Conservation (phyloP, 805 yeast genomes). For the Wickerhamiella shivajii region DNA sequence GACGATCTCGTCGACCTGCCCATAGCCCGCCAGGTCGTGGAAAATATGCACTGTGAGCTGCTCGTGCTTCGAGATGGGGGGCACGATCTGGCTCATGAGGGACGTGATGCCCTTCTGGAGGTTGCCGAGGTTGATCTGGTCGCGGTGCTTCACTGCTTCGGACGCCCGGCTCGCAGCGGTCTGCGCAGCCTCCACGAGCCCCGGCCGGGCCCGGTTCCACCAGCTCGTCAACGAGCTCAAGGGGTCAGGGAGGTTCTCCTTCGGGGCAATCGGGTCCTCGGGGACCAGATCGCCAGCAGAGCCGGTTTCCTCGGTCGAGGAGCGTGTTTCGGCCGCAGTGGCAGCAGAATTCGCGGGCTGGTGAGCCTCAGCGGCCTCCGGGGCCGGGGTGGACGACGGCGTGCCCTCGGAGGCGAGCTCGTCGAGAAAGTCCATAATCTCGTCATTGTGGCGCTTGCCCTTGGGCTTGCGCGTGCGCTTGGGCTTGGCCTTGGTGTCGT, state of each 20-base stretch:
- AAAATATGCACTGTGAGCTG: constrained; percentile 30
- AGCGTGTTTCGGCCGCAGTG: not conserved
- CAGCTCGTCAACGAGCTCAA: constrained; percentile 23
- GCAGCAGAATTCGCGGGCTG: constrained; percentile 3
- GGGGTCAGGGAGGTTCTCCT: constrained; percentile 19
- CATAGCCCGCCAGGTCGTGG: constrained; percentile 33
- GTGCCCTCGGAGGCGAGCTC: constrained; percentile 22
- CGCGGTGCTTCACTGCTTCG: constrained; percentile 20
- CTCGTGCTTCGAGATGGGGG: constrained; percentile 31
- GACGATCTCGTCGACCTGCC: constrained; percentile 34
- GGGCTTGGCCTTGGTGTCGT: constrained; percentile 15
- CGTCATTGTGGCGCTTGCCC: constrained; percentile 25
- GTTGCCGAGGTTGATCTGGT: constrained; percentile 15
- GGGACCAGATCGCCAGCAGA: constrained; percentile 2
- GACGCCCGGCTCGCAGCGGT: constrained; percentile 17
- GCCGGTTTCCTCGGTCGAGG: not conserved
- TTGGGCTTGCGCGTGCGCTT: constrained; percentile 11
- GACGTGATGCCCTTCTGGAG: constrained; percentile 25
- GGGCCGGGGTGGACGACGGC: constrained; percentile 14
- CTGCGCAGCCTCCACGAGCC: constrained; percentile 29
- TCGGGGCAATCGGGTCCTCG: no score
- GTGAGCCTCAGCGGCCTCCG: constrained; percentile 2
- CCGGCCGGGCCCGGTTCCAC: constrained; percentile 27
- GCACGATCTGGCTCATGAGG: constrained; percentile 30
- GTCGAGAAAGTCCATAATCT: constrained; percentile 30